phyloP scores from a whole-genome alignment of 306 rosid genomes.

The Malus sieversii region DNA sequence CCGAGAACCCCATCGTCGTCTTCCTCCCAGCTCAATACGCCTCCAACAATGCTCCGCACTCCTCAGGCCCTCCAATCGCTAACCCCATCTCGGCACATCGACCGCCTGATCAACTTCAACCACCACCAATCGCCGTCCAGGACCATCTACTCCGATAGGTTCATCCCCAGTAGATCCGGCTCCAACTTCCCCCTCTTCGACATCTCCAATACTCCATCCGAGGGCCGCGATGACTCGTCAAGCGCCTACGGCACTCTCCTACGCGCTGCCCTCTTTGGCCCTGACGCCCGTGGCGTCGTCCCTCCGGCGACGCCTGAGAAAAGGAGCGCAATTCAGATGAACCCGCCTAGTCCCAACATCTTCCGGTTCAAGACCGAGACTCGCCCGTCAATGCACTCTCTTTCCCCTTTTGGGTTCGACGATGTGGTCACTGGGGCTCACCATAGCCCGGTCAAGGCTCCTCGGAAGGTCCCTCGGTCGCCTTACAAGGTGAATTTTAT shows the following conservation, averaged over 20 bases:
- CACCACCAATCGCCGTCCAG: constrained; percentile 71
- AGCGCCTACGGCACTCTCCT: constrained; percentile 64
- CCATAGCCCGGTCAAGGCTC: constrained; percentile 69
- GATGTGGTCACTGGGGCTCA: constrained; percentile 56
- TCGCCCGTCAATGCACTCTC: constrained; percentile 70
- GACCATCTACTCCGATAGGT: constrained; percentile 87
- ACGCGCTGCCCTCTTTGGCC: constrained; percentile 73
- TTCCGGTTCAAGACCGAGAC: constrained; percentile 91
- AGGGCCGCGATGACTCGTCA: constrained; percentile 59
- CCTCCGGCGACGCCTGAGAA: constrained; percentile 68
- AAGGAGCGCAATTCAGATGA: constrained; percentile 28
- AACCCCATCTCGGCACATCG: constrained; percentile 55
- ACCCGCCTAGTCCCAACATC: constrained; percentile 65
- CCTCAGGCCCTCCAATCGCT: constrained; percentile 32
- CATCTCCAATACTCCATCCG: constrained; percentile 28
- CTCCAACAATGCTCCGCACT: constrained; percentile 31
- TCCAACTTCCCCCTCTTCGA: constrained; percentile 71
- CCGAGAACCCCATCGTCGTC: constrained; percentile 18
- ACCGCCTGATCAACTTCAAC: constrained; percentile 65
- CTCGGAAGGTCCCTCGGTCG: constrained; percentile 85
- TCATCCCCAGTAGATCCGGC: constrained; percentile 81
- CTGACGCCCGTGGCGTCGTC: constrained; percentile 43
- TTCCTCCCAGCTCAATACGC: constrained; percentile 30
- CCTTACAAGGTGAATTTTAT: constrained; percentile 66
- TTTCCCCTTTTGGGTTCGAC: constrained; percentile 68